phyloP scores from a whole-genome alignment of 208 protist genomes.

The Phytomonas sp. region DNA sequence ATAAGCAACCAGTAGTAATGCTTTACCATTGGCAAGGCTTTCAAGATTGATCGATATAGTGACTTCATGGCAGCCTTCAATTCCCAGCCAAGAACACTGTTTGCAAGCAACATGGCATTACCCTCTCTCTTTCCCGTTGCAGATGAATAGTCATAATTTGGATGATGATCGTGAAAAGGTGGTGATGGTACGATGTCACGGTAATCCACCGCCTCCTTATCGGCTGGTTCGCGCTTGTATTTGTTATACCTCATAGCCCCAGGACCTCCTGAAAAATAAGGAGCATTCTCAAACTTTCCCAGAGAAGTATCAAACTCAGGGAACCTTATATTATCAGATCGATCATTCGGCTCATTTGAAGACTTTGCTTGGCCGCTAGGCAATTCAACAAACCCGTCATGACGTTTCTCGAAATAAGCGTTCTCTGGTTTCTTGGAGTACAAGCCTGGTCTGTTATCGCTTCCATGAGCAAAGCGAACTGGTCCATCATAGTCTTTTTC shows the following conservation, averaged over 20 bases:
- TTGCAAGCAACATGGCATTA: slow-evolving; percentile 49
- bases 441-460: slow-evolving; percentile 51
- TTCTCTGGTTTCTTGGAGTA: slow-evolving; percentile 31
- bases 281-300: slow-evolving; percentile 79
- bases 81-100: slow-evolving; percentile 68
- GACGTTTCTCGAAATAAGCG: slow-evolving; percentile 69
- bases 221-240: slow-evolving; percentile 52
- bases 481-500: slow-evolving; percentile 23
- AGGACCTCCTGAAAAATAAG: slow-evolving; percentile 70
- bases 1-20: slow-evolving; percentile 82
- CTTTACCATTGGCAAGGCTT: slow-evolving; percentile 76
- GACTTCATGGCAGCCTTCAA: slow-evolving; percentile 58
- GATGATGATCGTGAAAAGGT: slow-evolving; percentile 75
- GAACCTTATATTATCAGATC: slow-evolving; percentile 68
- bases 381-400: slow-evolving; percentile 31
- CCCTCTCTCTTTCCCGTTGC: slow-evolving; percentile 77
- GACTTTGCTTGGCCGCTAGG: slow-evolving; percentile 20
- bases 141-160: slow-evolving; percentile 58
- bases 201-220: slow-evolving; percentile 48
- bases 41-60: slow-evolving; percentile 78
- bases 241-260: slow-evolving; percentile 73
- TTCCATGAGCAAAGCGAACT: slow-evolving; percentile 24
- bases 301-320: slow-evolving; percentile 71
- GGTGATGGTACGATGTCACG: slow-evolving; percentile 45
- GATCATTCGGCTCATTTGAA: slow-evolving; percentile 34